These are phyloP conservation scores for Biscutella laevigata DNA, from an alignment of 441 rosid genomes.

Conservation along the genomic window DNA sequence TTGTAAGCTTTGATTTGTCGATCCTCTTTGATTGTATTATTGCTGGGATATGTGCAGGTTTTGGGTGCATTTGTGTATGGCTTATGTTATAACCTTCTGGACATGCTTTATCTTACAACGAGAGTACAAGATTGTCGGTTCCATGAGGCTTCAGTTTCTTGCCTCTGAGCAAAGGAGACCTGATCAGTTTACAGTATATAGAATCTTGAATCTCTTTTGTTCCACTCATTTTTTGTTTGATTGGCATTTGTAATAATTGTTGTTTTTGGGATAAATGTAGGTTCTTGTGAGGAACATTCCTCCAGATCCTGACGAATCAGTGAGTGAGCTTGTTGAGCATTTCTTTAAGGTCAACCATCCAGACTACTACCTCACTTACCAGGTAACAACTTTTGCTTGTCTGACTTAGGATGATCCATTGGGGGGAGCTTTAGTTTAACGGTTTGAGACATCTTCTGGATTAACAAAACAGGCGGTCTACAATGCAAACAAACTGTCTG, in stretches of 20 bases:
- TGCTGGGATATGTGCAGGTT: constrained; percentile 37
- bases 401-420: background rate
- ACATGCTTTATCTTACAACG: constrained; percentile 62
- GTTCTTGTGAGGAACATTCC: constrained; percentile 90
- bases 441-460: background rate
- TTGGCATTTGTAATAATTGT: background rate
- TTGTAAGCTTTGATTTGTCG: too few species aligned
- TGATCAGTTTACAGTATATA: constrained; percentile 74
- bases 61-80: constrained; percentile 77
- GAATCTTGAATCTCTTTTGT: background rate
- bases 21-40: too few species aligned
- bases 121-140: constrained; percentile 75
- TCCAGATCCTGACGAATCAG: constrained; percentile 74
- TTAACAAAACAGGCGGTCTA: constrained; percentile 53
- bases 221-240: background rate
- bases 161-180: constrained; percentile 67
- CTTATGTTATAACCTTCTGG: constrained; percentile 84
- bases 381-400: constrained; percentile 40
- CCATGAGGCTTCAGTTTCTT: constrained; percentile 81
- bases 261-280: constrained; percentile 24
- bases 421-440: background rate
- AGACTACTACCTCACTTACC: constrained; percentile 68
- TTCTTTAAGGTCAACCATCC: constrained; percentile 87
- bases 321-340: constrained; percentile 74
- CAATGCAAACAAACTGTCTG: constrained; percentile 62